Base-by-base conservation (phyloP, 768 basidiomycete genomes). In the Termitomyces sp. region DNA sequence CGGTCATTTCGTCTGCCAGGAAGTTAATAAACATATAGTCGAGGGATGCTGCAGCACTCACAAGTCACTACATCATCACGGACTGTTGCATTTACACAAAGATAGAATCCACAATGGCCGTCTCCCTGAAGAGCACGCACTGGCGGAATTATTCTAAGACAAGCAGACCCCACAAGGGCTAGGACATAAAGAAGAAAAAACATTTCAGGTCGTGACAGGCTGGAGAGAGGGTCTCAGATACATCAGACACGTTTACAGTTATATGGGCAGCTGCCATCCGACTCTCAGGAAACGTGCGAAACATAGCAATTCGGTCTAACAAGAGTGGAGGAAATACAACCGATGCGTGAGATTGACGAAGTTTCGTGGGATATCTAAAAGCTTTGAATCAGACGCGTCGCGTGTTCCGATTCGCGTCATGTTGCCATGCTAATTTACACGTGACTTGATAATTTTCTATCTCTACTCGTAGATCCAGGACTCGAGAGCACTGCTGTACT, bases 381-480 rank as follows among this genome's bases (percentile, higher is more conserved):
- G 30, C 30, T 33, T 56, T 14, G 35, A 21, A 47, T 21, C 19
- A 11, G 48, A 26, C 49, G 45, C 45, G 58, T 50, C 55, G 37
- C 56, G 35, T 60, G 8, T 38, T 11, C 33, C 26, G 23, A 26
- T 56, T 23, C 17, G 50, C 54, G 37, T 40, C 44, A 46, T 17
- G 17, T 35, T 17, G 3, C 35, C 23, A 50, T 28, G 42, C 41
- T 60, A 56, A 40, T 46, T 38, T 62, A 59, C 60, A 64, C 53
- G 60, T 62, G 53, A 62, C 57, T 60, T 19, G 28, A 58, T 46
- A 48, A 53, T 37, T 54, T 45, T 53, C 38, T 51, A 41, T 28
- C 53, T 73, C 76, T 80, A 87, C 82, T 94, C 93, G 71, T 86
- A 91, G 71, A 94, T 77, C 89, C 90, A 89, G 60, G 75, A 64